Conservation (phyloP, 129 eudicot genomes). For the Tagetes patula region DNA sequence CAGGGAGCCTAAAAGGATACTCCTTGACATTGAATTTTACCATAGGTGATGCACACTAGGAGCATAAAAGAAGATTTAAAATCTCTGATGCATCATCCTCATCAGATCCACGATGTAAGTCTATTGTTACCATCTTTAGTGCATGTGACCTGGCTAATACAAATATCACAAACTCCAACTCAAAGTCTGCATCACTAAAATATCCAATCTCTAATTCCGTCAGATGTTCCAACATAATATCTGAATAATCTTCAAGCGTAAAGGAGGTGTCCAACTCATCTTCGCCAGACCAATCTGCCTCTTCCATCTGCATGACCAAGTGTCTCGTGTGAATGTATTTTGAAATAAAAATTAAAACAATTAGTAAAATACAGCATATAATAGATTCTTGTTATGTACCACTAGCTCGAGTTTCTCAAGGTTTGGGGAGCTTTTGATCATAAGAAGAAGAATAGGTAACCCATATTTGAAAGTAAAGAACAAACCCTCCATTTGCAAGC, state of each 20-base stretch:
- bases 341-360: conserved; percentile 2
- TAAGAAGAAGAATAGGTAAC: background rate
- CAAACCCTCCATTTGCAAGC: background rate
- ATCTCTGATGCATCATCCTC: background rate
- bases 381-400: background rate
- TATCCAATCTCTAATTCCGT: background rate
- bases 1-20: background rate
- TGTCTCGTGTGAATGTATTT: background rate
- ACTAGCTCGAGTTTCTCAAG: conserved; percentile 5
- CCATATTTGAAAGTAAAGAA: background rate
- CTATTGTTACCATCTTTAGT: conserved; percentile 13
- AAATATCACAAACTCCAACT: conserved; percentile 16
- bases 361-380: background rate
- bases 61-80: background rate
- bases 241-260: background rate
- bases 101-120: background rate
- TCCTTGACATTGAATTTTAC: conserved; percentile 30
- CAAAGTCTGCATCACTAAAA: background rate
- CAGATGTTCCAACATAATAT: conserved; percentile 15
- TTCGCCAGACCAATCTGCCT: background rate
- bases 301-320: background rate
- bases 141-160: conserved; percentile 3
- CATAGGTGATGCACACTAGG: background rate
- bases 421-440: conserved; percentile 14
- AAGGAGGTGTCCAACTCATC: background rate